Evolutionary conservation across 257 asterid species (phyloP).

Genomic region (Nicotiana undulata): DNA sequence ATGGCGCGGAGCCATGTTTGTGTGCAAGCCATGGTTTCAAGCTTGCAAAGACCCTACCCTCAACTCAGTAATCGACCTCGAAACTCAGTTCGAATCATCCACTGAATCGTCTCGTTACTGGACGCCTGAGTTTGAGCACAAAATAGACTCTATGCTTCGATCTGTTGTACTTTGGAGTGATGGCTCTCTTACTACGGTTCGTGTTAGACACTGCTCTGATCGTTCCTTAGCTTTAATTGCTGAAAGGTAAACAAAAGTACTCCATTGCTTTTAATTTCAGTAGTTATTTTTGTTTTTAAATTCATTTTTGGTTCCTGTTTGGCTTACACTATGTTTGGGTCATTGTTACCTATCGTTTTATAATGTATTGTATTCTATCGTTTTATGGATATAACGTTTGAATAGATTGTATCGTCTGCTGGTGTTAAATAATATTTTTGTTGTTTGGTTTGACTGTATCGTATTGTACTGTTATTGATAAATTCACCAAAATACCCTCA

Average conservation of each 20-base stretch:
- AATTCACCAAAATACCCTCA: too few species aligned
- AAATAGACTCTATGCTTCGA: conserved; percentile 59
- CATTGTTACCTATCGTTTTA: too few species aligned
- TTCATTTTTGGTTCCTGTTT: too few species aligned
- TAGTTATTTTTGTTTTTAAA: too few species aligned
- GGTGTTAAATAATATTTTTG: too few species aligned
- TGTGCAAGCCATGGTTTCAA: conserved; percentile 66
- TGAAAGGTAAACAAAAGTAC: conserved; percentile 28
- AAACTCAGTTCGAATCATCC: conserved; percentile 34
- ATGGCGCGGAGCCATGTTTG: conserved; percentile 57
- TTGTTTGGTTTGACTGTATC: too few species aligned
- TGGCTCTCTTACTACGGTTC: conserved; percentile 48
- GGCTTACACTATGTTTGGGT: too few species aligned
- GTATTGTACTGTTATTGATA: too few species aligned
- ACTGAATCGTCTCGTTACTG: conserved; percentile 59
- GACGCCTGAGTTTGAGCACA: conserved; percentile 59
- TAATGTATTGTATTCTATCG: too few species aligned
- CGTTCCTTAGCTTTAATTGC: conserved; percentile 60
- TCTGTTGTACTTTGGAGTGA: conserved; percentile 59
- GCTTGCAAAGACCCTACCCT: conserved; percentile 68
- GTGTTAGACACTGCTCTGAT: conserved; percentile 78
- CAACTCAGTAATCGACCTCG: conserved; percentile 58
- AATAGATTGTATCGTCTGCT: too few species aligned
- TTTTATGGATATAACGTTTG: too few species aligned
- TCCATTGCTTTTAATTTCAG: too few species aligned